phyloP scores from a whole-genome alignment of 1,284 basidiomycete species.

The Tilletia walkeri region DNA sequence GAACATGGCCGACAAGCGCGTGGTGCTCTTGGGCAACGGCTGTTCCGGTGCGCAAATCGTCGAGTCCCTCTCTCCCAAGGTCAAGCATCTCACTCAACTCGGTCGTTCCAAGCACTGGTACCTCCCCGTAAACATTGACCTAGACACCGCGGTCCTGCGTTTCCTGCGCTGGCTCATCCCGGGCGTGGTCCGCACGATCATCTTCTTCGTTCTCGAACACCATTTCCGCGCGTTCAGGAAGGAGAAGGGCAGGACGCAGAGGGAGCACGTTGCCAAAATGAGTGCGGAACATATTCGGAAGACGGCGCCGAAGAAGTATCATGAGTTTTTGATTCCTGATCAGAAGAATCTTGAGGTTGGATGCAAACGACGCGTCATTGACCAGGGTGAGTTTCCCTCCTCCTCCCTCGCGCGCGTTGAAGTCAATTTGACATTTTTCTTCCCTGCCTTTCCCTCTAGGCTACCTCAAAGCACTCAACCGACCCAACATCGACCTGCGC shows the following conservation, averaged over 20 bases:
- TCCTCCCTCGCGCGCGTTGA: background rate
- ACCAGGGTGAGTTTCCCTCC: slow-evolving; percentile 21
- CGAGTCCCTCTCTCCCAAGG: slow-evolving; percentile 15
- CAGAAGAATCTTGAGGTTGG: slow-evolving; percentile 32
- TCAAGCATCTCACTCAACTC: background rate
- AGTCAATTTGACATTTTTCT: background rate
- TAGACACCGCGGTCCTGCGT: slow-evolving; percentile 10
- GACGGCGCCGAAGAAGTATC: slow-evolving; percentile 39
- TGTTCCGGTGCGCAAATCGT: slow-evolving; percentile 48
- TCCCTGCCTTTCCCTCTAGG: background rate
- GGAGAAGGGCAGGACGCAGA: slow-evolving; percentile 25
- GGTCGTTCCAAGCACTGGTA: slow-evolving; percentile 34
- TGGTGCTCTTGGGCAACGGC: slow-evolving; percentile 54
- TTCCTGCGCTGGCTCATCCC: slow-evolving; percentile 24
- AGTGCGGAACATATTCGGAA: slow-evolving; percentile 30
- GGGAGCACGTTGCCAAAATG: slow-evolving; percentile 23
- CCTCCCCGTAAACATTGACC: slow-evolving; percentile 24
- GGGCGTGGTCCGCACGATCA: slow-evolving; percentile 25
- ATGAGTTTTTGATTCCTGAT: slow-evolving; percentile 37
- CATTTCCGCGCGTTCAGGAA: slow-evolving; percentile 27
- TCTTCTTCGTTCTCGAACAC: slow-evolving; percentile 30
- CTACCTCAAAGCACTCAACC: slow-evolving; percentile 32
- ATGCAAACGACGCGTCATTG: slow-evolving; percentile 41
- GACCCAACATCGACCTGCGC: slow-evolving; percentile 31
- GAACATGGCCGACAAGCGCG: slow-evolving; percentile 50